These are phyloP conservation scores for Crithidia expoeki DNA, from an alignment of 208 protist genomes.

Conservation along the genomic window DNA sequence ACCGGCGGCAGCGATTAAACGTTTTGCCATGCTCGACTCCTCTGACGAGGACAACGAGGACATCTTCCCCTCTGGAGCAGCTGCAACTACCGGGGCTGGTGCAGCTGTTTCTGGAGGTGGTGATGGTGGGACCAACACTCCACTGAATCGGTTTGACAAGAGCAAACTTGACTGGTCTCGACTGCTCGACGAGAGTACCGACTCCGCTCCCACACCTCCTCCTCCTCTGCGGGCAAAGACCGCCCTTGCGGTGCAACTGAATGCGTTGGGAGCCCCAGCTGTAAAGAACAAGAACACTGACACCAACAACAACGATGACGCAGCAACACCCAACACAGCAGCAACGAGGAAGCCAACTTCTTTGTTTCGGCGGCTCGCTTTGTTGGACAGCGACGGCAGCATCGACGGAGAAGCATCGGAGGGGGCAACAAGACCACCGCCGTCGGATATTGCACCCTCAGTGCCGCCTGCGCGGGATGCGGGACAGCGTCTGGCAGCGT, in stretches of 20 bases:
- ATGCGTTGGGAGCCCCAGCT: neutral
- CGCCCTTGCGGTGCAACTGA: neutral
- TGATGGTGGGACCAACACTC: neutral
- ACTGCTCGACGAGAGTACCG: constrained; percentile 24
- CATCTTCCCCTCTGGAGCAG: neutral
- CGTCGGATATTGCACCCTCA: too few species aligned
- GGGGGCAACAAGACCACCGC: neutral
- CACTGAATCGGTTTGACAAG: neutral
- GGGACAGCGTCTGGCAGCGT: neutral
- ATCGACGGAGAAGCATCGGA: neutral
- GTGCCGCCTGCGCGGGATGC: neutral
- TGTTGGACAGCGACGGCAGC: constrained; percentile 10
- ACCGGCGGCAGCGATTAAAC: constrained; percentile 18
- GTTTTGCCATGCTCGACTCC: constrained; percentile 37
- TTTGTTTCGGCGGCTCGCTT: neutral
- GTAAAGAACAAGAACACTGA: neutral
- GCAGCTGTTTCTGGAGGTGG: neutral
- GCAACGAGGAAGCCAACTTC: neutral
- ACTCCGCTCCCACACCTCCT: neutral
- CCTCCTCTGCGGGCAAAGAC: constrained; percentile 1
- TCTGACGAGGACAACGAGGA: constrained; percentile 8
- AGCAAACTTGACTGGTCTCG: constrained; percentile 21
- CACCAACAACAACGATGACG: neutral
- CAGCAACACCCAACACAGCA: neutral
- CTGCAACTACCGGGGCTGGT: neutral